A percentile compares a stretch with the other conserved stretches of the same genome.
Conservation (phyloP, 2,329 filamentous ascomycete genomes). For the Sclerotinia subarctica region DNA sequence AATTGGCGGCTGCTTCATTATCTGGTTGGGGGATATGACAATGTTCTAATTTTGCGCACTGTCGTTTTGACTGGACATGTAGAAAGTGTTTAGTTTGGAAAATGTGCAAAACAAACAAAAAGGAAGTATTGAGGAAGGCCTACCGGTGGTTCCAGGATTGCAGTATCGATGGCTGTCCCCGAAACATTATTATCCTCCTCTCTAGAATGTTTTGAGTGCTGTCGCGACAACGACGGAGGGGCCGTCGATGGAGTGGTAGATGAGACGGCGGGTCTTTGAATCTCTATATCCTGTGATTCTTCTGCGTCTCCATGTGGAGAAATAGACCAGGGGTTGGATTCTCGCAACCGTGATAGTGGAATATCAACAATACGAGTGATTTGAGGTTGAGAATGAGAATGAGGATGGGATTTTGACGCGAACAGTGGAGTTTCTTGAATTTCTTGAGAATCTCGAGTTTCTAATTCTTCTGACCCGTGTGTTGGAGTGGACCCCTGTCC, state of each 20-base stretch:
- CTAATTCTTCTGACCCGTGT: slow-evolving; percentile 9
- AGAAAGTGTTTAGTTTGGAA: slow-evolving; percentile 2
- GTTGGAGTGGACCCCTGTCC: slow-evolving; percentile 10
- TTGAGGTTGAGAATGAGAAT: neutral
- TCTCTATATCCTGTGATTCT: neutral
- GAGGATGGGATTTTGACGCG: neutral
- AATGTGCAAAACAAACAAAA: neutral
- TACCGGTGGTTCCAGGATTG: slow-evolving; percentile 31
- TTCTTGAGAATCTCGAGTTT: neutral
- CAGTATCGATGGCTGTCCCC: slow-evolving; percentile 12
- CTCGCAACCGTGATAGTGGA: neutral
- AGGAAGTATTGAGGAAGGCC: neutral
- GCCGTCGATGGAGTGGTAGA: neutral
- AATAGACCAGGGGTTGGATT: neutral
- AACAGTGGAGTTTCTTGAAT: neutral
- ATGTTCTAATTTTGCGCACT: slow-evolving; percentile 32
- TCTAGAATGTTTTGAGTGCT: slow-evolving; percentile 30
- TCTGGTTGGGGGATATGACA: slow-evolving; percentile 41
- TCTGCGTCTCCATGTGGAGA: neutral
- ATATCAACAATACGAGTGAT: neutral
- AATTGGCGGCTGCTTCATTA: slow-evolving; percentile 32
- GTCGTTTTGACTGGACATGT: slow-evolving; percentile 30
- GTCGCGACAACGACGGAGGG: slow-evolving; percentile 2
- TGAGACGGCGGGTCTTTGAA: neutral
- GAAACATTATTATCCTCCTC: slow-evolving; percentile 24